A percentile compares a stretch with the other conserved stretches of the same genome.
Evolutionary conservation across 176 grass and related monocot species (phyloP).

Genomic region (Oryza australiensis): DNA sequence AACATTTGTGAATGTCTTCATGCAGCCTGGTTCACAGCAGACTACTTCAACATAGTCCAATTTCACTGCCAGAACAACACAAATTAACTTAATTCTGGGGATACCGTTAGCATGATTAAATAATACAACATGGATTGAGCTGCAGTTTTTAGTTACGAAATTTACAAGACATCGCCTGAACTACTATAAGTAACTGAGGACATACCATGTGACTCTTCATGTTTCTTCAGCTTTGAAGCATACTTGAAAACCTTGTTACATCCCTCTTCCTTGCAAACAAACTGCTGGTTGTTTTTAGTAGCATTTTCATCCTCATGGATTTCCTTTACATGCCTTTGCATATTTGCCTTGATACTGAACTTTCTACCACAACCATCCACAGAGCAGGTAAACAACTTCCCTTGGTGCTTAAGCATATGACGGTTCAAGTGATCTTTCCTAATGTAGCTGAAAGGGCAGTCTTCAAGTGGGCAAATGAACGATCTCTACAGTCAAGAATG

Average conservation of each 20-base stretch:
- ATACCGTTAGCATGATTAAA: not conserved
- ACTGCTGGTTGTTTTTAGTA: slow-evolving; percentile 37
- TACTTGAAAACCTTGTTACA: slow-evolving; percentile 76
- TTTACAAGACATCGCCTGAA: not conserved
- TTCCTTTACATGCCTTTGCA: slow-evolving; percentile 59
- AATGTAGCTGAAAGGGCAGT: slow-evolving; percentile 60
- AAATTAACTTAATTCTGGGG: not conserved
- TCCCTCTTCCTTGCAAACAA: slow-evolving; percentile 57
- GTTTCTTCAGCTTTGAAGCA: slow-evolving; percentile 64
- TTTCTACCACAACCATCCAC: slow-evolving; percentile 41
- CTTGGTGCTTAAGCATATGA: slow-evolving; percentile 60
- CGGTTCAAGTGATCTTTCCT: slow-evolving; percentile 70
- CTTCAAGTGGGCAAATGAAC: slow-evolving; percentile 55
- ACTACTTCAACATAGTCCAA: slow-evolving; percentile 66
- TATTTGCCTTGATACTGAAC: slow-evolving; percentile 67
- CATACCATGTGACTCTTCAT: slow-evolving; percentile 71
- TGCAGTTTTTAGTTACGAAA: not conserved
- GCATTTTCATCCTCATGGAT: slow-evolving; percentile 39
- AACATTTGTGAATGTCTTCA: slow-evolving; percentile 63
- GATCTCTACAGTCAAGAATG: slow-evolving; percentile 37
- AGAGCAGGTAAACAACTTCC: slow-evolving; percentile 62
- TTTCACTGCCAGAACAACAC: slow-evolving; percentile 42
- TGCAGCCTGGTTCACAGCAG: slow-evolving; percentile 60
- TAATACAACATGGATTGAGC: not conserved
- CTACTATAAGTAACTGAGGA: not conserved